Base-by-base conservation (phyloP, 192 early-diverging fungal species). In the Coemansia sp. region DNA sequence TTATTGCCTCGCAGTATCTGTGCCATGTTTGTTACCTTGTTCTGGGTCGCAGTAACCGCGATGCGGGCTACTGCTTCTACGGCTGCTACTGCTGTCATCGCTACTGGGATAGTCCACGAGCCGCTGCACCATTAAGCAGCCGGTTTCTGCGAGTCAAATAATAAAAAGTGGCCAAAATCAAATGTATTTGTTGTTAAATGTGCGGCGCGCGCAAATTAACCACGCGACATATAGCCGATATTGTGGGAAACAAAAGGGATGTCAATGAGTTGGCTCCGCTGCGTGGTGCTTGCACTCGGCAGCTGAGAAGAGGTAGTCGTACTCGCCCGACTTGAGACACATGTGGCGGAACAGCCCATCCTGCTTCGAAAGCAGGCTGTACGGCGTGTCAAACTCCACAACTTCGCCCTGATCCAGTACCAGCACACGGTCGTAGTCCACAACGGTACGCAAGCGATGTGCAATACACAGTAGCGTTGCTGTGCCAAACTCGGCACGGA, bases 281-380 rank as follows among this genome's bases (percentile, higher is more conserved):
- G 35, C 14, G 38, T 72, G 78, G 63, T 81, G 69, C 70, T 73
- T 76, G 58, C 70, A 68, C 67, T 86, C 82, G 0, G 88, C 88
- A 35, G 92, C 85, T 22, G 84, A 84, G 37, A 87, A 59, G 57
- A 97, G 65, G 6, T 90, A 83, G 6, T 84, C 82, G 70, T 86
- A 91, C 65, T 96, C 94, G 2, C 92, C 91, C 37, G 89, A 90
- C 51, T 90, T 87, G 15, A 88, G 82, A 56, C 91, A 93, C 92
- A 97, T 93, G 41, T 82, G 81, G 37, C 71, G 82, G 59, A 88
- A 87, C 56, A 85, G 70, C 0, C 82, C 70, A 19, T 76, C 65
- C 8, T 49, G 59, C 17, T 83, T 73, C 19, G 48, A 32, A 55
- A 92, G 59, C 73, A 94, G 75, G 9, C 72, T 77, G 43, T 59